Base-by-base conservation (phyloP, 2,329 filamentous ascomycete species). In the Pezicula neosporulosa region DNA sequence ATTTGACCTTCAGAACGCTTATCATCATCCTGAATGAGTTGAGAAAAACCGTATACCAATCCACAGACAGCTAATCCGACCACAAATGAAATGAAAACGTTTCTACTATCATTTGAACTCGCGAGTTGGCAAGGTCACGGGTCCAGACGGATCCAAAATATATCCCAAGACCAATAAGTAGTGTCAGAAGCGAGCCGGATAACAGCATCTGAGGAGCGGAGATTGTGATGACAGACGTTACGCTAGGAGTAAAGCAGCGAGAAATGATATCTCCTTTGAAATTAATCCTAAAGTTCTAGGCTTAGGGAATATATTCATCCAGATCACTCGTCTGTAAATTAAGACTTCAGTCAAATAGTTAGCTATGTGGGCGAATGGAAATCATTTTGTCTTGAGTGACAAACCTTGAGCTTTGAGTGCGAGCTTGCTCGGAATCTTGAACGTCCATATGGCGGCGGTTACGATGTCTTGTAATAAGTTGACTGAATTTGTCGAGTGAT, bases 121-220 rank as follows among this genome's bases (percentile, higher is more conserved):
- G 36, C 16, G 9, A 5, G 13, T 38, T 15, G 13, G 36, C 51
- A 12, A 53, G 19, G n/a, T 50, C n/a, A 3, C 39, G 18, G 4
- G 41, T 53, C 51, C 42, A 53, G 41, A 47, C 16, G 30, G 47
- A 47, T 2, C 51, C 51, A 33, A 53, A 41, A 27, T 53, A 50
- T 4, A 50, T 42, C 12, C 41, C 47, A 27, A 53, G 41, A 6
- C 10, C 51, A 47, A 49, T 13, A 6, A 53, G 18, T 4, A 53
- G 37, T 7, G 30, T 19, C 8, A 38, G 3, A 13, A 53, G 36
- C 1, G 51, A 52, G 5, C 30, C 37, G 4, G 37, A 49, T 8
- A 49, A 46, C 13, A 52, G 27, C 6, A 44, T 36, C 41, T 24
- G 41, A 13, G 6, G 6, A 3, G 41, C 6, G 13, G 41, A 43